Conservation (phyloP, 306 rosid species). For the Castanopsis chinensis region DNA sequence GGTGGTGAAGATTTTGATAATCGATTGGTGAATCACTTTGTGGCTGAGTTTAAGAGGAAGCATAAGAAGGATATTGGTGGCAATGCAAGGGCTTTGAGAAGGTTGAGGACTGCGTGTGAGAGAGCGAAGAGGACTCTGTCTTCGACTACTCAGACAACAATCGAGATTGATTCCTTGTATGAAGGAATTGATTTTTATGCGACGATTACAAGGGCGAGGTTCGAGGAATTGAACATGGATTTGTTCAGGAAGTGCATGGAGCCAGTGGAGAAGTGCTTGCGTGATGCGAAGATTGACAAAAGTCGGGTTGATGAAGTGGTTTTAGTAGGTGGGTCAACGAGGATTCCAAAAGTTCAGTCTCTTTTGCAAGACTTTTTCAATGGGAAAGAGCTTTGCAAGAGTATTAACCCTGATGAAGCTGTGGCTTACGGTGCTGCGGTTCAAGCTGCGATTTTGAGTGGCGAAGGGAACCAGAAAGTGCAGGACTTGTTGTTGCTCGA, state of each 20-base stretch:
- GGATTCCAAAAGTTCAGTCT: conserved; percentile 76
- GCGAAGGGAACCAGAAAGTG: conserved; percentile 73
- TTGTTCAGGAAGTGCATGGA: conserved; percentile 82
- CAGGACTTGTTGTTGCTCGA: conserved; percentile 72
- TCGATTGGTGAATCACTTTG: conserved; percentile 80
- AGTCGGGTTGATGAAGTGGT: conserved; percentile 67
- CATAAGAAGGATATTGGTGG: conserved; percentile 75
- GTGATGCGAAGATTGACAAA: conserved; percentile 71
- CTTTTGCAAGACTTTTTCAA: conserved; percentile 74
- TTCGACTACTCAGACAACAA: conserved; percentile 62
- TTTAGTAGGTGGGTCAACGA: conserved; percentile 77
- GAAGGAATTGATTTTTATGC: conserved; percentile 82
- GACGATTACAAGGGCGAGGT: conserved; percentile 72
- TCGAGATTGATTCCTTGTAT: conserved; percentile 73
- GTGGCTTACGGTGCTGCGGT: conserved; percentile 91
- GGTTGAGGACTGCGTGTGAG: conserved; percentile 77
- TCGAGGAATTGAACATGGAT: conserved; percentile 77
- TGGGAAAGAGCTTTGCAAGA: conserved; percentile 83
- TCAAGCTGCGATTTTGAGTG: conserved; percentile 74
- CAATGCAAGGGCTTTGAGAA: conserved; percentile 65
- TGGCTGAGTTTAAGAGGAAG: conserved; percentile 55
- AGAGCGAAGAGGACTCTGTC: conserved; percentile 76
- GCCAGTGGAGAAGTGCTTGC: conserved; percentile 76
- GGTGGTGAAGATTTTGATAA: conserved; percentile 92
- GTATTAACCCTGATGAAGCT: conserved; percentile 85